Evolutionary conservation across 176 grass and related monocot species (phyloP), one percentile per base, ranked within the genome.

Genomic region (Dactylis glomerata): DNA sequence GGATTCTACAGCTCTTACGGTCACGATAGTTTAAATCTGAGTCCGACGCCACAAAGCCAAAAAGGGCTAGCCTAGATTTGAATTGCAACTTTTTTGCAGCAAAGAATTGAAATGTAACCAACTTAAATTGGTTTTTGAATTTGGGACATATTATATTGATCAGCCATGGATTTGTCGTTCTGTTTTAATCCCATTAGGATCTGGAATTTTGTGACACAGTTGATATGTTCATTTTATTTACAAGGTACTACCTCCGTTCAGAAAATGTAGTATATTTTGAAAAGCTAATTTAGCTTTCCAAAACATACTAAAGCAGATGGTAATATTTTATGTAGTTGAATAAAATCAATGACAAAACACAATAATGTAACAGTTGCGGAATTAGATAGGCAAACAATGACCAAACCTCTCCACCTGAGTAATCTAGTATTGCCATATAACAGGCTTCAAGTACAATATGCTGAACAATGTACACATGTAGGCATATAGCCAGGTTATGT

Each of bases 401-500:
- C 41, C 64, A 78, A 44, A 38, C 46, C 38, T 65, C 19, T 32
- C 80, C 23, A 77, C 33, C 16, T 10, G 23, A 79, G 42, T 76
- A 80, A 68, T 75, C 89, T 84, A 87, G 19, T 68, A 69, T 84
- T 81, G 68, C 59, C 81, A 73, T 79, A 84, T 81, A 87, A 84
- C 45, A 86, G 65, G 89, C 42, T 54, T 64, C 80, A 31, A 74
- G 50, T 87, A 87, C 75, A 84, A 62, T 68, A 68, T 83, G 68
- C 67, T 80, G 64, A 78, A 83, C 80, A 83, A 87, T 87, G 84
- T 84, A 81, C 83, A 87, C 79, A 87, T 74, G 62, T 61, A 38
- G 20, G 83, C 79, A 87, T 67, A 81, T 51, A 32, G 10, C 40
- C 73, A 64, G 33, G 61, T 3, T 80, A 41, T 23, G 41, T 86